phyloP scores from a whole-genome alignment of 768 basidiomycete species.

The Calocera cornea region DNA sequence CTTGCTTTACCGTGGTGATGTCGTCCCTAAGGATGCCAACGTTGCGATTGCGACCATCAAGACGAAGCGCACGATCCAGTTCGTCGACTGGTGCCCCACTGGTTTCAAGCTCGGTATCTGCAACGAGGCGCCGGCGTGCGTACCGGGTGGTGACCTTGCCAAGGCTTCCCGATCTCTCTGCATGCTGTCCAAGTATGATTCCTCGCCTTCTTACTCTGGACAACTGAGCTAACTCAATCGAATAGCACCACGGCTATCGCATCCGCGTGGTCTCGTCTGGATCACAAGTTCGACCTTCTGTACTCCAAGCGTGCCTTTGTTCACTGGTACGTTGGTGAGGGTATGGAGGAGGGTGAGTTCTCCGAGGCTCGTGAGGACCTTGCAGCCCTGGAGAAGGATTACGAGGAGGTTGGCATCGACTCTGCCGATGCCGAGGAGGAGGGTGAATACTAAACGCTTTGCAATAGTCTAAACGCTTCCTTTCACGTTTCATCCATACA shows the following conservation, averaged over 20 bases:
- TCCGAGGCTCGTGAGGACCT: slow-evolving; percentile 97
- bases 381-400: slow-evolving; percentile 91
- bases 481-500: neutral
- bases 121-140: slow-evolving; percentile 84
- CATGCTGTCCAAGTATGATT: slow-evolving; percentile 77
- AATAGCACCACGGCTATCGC: slow-evolving; percentile 81
- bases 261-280: slow-evolving; percentile 84
- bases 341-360: slow-evolving; percentile 99
- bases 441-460: slow-evolving; percentile 14
- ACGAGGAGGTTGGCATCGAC: slow-evolving; percentile 61
- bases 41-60: slow-evolving; percentile 87
- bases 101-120: slow-evolving; percentile 96
- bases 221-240: neutral
- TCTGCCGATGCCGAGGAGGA: slow-evolving; percentile 15
- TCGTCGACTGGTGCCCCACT: slow-evolving; percentile 97
- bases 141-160: slow-evolving; percentile 90
- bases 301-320: slow-evolving; percentile 92
- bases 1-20: slow-evolving; percentile 87
- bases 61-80: slow-evolving; percentile 95
- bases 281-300: slow-evolving; percentile 97
- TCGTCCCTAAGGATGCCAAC: slow-evolving; percentile 92
- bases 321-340: slow-evolving; percentile 95
- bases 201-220: neutral
- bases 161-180: slow-evolving; percentile 88
- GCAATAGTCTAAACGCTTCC: neutral